Evolutionary conservation across 768 basidiomycete species (phyloP).

Genomic region (Dentipellis sp.): DNA sequence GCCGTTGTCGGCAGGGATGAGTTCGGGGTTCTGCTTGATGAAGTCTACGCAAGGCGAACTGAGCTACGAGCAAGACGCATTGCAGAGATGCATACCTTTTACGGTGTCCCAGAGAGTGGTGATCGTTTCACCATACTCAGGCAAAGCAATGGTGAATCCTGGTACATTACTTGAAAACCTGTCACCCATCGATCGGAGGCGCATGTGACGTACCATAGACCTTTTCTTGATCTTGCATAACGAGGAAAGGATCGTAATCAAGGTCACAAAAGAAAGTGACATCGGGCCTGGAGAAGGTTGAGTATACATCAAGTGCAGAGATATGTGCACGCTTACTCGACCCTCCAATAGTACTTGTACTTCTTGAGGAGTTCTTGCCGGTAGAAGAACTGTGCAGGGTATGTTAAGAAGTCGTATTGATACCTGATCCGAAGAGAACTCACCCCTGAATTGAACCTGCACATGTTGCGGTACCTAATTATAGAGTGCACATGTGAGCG

Average conservation of each 20-base stretch:
- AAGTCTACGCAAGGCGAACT: slow-evolving; percentile 28
- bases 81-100: slow-evolving; percentile 34
- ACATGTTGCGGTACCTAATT: slow-evolving; percentile 85
- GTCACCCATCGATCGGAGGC: too few relatives aligned
- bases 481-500: not conserved
- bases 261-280: slow-evolving; percentile 53
- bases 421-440: slow-evolving; percentile 17
- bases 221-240: slow-evolving; percentile 48
- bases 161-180: slow-evolving; percentile 12
- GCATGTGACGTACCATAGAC: slow-evolving; percentile 34
- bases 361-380: slow-evolving; percentile 31
- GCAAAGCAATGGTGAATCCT: slow-evolving; percentile 66
- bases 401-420: not conserved
- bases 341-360: slow-evolving; percentile 40
- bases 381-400: slow-evolving; percentile 40
- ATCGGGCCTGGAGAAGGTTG: slow-evolving; percentile 28
- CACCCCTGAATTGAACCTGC: slow-evolving; percentile 88
- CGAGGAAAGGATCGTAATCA: slow-evolving; percentile 45
- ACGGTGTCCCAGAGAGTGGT: slow-evolving; percentile 65
- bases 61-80: not conserved
- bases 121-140: slow-evolving; percentile 69
- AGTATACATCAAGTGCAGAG: not conserved
- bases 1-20: slow-evolving; percentile 39
- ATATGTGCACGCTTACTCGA: slow-evolving; percentile 30
- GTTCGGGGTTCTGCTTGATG: slow-evolving; percentile 36